Evolutionary conservation across 2,329 filamentous ascomycete genomes (phyloP).

Genomic region (Beauveria asiatica): DNA sequence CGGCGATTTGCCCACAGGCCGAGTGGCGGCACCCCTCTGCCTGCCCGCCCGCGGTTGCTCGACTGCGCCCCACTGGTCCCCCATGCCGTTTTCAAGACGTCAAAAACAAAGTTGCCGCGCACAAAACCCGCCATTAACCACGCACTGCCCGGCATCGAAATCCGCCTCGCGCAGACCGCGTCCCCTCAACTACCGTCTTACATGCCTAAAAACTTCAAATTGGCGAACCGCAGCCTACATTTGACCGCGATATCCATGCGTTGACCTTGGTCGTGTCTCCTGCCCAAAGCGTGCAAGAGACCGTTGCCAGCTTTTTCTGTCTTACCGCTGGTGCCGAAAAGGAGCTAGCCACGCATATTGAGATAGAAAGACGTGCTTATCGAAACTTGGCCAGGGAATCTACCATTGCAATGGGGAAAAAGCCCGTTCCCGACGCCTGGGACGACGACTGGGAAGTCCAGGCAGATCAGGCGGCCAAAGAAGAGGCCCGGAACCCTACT

Average conservation of each 20-base stretch:
- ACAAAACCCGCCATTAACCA: constrained; percentile 1
- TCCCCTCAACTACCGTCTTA: neutral
- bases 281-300: constrained; percentile 9
- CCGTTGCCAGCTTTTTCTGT: neutral
- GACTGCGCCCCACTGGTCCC: neutral
- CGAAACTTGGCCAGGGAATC: no score
- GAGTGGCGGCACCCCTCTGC: neutral
- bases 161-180: neutral
- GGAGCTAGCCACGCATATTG: neutral
- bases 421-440: constrained; percentile 66
- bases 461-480: constrained; percentile 50
- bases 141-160: neutral
- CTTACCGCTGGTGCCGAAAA: neutral
- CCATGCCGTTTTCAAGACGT: neutral
- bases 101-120: neutral
- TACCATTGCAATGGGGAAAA: constrained; percentile 16
- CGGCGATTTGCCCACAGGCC: neutral
- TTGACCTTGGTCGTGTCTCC: constrained; percentile 8
- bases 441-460: constrained; percentile 82
- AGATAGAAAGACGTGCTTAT: neutral
- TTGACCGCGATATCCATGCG: neutral
- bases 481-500: constrained; percentile 25
- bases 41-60: neutral
- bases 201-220: neutral
- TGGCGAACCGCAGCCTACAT: neutral